Percentiles rank a stretch among this genome's conserved stretches.
phyloP scores from a whole-genome alignment of 129 eudicot genomes.

The Gnaphalium uliginosum region DNA sequence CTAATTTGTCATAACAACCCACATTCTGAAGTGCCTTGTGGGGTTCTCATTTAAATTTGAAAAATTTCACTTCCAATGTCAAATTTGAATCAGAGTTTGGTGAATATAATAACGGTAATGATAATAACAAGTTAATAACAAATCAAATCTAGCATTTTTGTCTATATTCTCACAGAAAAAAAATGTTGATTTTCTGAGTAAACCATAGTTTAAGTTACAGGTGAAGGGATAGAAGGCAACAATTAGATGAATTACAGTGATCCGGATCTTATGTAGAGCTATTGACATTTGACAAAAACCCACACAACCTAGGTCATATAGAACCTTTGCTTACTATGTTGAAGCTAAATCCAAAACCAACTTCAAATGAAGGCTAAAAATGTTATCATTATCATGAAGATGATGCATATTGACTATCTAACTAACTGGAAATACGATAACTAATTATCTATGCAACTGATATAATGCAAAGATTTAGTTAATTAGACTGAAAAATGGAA shows the following conservation, averaged over 20 bases:
- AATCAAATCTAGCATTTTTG: no score
- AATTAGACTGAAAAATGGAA: slow-evolving; percentile 4
- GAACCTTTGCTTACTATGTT: background rate
- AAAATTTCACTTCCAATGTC: background rate
- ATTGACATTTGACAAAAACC: background rate
- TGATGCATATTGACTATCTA: background rate
- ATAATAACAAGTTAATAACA: background rate
- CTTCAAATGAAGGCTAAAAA: slow-evolving; percentile 13
- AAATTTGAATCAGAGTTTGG: background rate
- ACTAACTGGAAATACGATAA: slow-evolving; percentile 12
- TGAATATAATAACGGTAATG: background rate
- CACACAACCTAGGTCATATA: background rate
- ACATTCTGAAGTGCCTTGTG: background rate
- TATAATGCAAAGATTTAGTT: slow-evolving; percentile 24
- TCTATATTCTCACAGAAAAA: no score
- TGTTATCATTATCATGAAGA: background rate
- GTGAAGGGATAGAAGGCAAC: background rate
- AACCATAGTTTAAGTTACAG: no score
- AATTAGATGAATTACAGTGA: slow-evolving; percentile 2
- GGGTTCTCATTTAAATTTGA: slow-evolving; percentile 4
- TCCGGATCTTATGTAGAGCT: background rate
- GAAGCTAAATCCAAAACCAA: background rate
- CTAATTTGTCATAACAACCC: no score
- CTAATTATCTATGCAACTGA: slow-evolving; percentile 5
- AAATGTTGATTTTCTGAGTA: no score